phyloP scores from a whole-genome alignment of 305 asterid genomes.

The Galium porrigens region DNA sequence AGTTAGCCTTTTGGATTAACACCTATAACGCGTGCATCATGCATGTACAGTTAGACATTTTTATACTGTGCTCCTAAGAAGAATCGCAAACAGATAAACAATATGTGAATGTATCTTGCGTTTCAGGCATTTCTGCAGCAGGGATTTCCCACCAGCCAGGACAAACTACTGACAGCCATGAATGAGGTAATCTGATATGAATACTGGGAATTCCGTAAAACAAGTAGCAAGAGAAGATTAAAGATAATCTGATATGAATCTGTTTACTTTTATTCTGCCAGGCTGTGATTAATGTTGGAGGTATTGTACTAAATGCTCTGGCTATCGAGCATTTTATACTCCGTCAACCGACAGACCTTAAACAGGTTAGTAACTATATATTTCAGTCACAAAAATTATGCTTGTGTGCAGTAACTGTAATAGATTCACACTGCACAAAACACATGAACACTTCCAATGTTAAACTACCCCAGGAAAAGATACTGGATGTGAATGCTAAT shows the following conservation, averaged over 20 bases:
- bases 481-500: neutral
- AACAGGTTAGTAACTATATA: constrained; percentile 33
- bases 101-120: constrained; percentile 9
- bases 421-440: too few relatives aligned
- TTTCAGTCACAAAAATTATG: neutral
- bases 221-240: neutral
- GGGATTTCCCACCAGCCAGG: constrained; percentile 60
- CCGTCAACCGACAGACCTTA: constrained; percentile 53
- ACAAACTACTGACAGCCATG: constrained; percentile 41
- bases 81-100: neutral
- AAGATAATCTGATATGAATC: neutral
- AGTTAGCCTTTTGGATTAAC: constrained; percentile 90
- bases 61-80: neutral
- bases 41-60: constrained; percentile 51
- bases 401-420: too few relatives aligned
- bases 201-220: neutral
- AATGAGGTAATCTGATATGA: constrained; percentile 56
- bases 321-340: constrained; percentile 76
- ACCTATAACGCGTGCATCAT: constrained; percentile 65
- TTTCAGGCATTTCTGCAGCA: constrained; percentile 68
- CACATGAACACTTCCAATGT: neutral
- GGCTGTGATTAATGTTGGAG: constrained; percentile 65
- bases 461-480: neutral
- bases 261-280: constrained; percentile 17
- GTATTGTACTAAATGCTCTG: constrained; percentile 53